Percentiles rank a stretch among this genome's conserved stretches.
phyloP scores from a whole-genome alignment of 805 yeast species.

The Yarrowia deformans region DNA sequence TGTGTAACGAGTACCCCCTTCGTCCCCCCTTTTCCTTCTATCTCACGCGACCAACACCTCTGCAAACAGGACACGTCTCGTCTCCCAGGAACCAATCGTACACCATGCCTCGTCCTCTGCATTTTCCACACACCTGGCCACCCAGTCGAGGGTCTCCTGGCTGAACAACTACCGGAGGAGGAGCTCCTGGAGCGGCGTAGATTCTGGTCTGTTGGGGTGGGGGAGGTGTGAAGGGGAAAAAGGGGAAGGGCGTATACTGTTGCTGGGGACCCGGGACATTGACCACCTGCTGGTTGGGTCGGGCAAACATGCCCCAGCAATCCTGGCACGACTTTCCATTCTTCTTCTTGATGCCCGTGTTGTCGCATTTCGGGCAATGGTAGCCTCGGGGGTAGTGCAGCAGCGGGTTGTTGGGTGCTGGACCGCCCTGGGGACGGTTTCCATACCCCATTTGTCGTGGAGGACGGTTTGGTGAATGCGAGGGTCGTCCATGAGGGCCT shows the following conservation, averaged over 20 bases:
- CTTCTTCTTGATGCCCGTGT: conserved; percentile 69
- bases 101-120: conserved; percentile 69
- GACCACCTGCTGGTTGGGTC: conserved; percentile 48
- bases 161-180: conserved; percentile 56
- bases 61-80: conserved; percentile 68
- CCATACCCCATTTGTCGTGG: conserved; percentile 39
- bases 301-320: conserved; percentile 73
- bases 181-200: conserved; percentile 46
- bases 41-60: conserved; percentile 65
- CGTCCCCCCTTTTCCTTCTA: neutral
- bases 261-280: conserved; percentile 44
- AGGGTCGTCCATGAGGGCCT: conserved; percentile 11
- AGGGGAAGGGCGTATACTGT: conserved; percentile 41
- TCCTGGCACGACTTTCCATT: conserved; percentile 71
- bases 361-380: conserved; percentile 71
- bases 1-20: conserved; percentile 9
- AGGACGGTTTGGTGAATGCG: conserved; percentile 17
- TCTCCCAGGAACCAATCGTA: conserved; percentile 62
- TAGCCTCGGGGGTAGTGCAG: conserved; percentile 71
- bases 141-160: conserved; percentile 86
- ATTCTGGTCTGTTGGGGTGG: conserved; percentile 42
- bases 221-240: conserved; percentile 42
- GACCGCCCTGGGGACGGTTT: conserved; percentile 42
- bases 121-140: conserved; percentile 74
- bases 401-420: conserved; percentile 55